Percentiles rank a stretch among this genome's conserved stretches.
Evolutionary conservation across 768 basidiomycete species (phyloP).

Genomic region (Crucibulum laeve): DNA sequence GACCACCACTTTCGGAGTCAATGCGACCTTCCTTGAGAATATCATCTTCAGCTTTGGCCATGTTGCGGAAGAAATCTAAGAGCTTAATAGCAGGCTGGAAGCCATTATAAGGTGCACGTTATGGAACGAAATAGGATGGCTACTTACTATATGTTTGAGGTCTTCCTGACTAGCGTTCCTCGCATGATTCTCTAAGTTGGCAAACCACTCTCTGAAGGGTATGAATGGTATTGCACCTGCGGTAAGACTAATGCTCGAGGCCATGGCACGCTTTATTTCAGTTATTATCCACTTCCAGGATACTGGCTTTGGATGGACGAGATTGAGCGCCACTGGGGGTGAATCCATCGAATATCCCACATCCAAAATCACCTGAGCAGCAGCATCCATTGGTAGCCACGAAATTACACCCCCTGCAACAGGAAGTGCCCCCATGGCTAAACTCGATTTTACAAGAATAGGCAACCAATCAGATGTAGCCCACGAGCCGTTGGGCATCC

Average conservation of each 20-base stretch:
- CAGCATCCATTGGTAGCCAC: constrained; percentile 39
- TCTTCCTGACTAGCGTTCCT: constrained; percentile 2
- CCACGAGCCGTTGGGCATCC: constrained; percentile 35
- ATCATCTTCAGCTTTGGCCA: constrained; percentile 13
- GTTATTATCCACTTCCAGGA: constrained; percentile 25
- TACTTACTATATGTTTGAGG: constrained; percentile 5
- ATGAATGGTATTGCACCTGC: constrained; percentile 23
- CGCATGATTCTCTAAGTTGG: constrained; percentile 8
- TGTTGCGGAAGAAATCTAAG: constrained; percentile 24
- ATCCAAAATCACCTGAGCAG: constrained; percentile 26
- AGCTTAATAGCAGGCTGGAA: constrained; percentile 29
- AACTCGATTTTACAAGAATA: constrained; percentile 30
- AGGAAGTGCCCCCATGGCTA: constrained; percentile 22
- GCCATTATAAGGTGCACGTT: neutral
- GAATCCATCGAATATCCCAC: constrained; percentile 14
- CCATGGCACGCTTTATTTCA: constrained; percentile 14
- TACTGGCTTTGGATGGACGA: constrained; percentile 32
- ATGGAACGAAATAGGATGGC: neutral
- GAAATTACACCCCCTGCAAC: constrained; percentile 30
- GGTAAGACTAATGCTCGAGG: constrained; percentile 2
- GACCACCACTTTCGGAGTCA: neutral
- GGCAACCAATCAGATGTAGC: constrained; percentile 43
- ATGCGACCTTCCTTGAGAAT: neutral
- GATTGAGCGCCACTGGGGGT: constrained; percentile 22
- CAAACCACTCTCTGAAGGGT: constrained; percentile 16